These are phyloP conservation scores for Saccharum officinarum DNA, from an alignment of 176 grass and related monocot genomes.

Conservation along the genomic window DNA sequence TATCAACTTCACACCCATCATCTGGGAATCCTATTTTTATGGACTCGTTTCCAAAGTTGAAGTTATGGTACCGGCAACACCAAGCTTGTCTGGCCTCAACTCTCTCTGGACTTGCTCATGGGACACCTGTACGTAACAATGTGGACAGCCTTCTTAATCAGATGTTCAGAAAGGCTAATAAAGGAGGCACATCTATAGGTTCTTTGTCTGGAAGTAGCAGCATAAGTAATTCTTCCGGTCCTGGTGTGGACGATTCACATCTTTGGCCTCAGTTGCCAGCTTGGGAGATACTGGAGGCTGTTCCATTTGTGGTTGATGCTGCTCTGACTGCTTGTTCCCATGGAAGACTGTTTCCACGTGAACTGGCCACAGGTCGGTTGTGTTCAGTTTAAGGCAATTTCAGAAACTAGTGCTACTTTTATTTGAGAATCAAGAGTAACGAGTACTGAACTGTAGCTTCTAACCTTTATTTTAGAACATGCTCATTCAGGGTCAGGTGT, in stretches of 20 bases:
- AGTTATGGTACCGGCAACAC: slow-evolving; percentile 88
- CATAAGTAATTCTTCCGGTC: slow-evolving; percentile 77
- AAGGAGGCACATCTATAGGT: slow-evolving; percentile 59
- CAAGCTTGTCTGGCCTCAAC: slow-evolving; percentile 99
- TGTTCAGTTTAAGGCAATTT: slow-evolving; percentile 24
- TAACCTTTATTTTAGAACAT: slow-evolving; percentile 4
- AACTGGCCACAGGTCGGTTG: slow-evolving; percentile 86
- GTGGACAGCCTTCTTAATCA: slow-evolving; percentile 85
- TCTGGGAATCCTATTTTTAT: slow-evolving; percentile 76
- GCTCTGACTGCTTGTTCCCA: slow-evolving; percentile 94
- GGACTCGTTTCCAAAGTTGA: slow-evolving; percentile 95
- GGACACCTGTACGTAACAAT: slow-evolving; percentile 82
- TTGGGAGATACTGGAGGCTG: slow-evolving; percentile 97
- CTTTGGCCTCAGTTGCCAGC: slow-evolving; percentile 90
- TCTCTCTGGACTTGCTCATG: slow-evolving; percentile 86
- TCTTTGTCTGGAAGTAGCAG: slow-evolving; percentile 79
- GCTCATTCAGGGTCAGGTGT: not conserved
- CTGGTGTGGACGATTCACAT: slow-evolving; percentile 61
- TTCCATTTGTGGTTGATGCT: slow-evolving; percentile 98
- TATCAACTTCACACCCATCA: slow-evolving; percentile 36
- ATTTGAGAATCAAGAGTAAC: slow-evolving; percentile 19
- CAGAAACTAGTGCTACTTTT: slow-evolving; percentile 8
- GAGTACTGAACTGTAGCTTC: not conserved
- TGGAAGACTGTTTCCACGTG: slow-evolving; percentile 85
- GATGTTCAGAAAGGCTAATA: slow-evolving; percentile 88